phyloP scores from a whole-genome alignment of 208 protist genomes.

The Wallacemonas sp. region DNA sequence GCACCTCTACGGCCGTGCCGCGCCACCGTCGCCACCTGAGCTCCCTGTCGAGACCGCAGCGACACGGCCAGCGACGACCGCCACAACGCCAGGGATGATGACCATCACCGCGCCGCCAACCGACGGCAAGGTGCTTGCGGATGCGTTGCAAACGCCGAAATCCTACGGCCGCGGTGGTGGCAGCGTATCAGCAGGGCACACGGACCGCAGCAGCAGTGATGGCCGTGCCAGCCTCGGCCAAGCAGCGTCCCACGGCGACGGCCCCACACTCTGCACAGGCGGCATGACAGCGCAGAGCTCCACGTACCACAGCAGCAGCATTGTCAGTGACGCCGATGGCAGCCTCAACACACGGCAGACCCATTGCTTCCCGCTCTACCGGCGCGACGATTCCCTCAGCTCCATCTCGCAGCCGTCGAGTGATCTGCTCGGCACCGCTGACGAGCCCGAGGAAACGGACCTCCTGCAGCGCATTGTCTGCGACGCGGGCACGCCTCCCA shows the following conservation, averaged over 20 bases:
- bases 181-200: neutral
- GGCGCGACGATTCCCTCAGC: slow-evolving; percentile 10
- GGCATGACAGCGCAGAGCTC: neutral
- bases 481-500: neutral
- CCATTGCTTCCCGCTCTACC: slow-evolving; percentile 9
- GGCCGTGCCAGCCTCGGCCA: neutral
- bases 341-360: neutral
- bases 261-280: neutral
- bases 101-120: neutral
- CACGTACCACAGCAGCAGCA: neutral
- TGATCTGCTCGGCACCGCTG: slow-evolving; percentile 6
- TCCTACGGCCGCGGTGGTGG: neutral
- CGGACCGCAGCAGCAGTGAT: neutral
- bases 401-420: slow-evolving; percentile 14
- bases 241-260: neutral
- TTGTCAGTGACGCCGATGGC: neutral
- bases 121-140: slow-evolving; percentile 19
- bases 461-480: slow-evolving; percentile 11
- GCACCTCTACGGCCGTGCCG: slow-evolving; percentile 7
- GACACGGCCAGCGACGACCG: too few species aligned
- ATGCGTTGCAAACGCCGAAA: slow-evolving; percentile 26
- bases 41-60: neutral
- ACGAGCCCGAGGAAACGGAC: slow-evolving; percentile 4
- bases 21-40: neutral
- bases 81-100: neutral